These are phyloP conservation scores for Huntiella decipiens DNA, from an alignment of 2,329 filamentous ascomycete species.

Conservation along the genomic window DNA sequence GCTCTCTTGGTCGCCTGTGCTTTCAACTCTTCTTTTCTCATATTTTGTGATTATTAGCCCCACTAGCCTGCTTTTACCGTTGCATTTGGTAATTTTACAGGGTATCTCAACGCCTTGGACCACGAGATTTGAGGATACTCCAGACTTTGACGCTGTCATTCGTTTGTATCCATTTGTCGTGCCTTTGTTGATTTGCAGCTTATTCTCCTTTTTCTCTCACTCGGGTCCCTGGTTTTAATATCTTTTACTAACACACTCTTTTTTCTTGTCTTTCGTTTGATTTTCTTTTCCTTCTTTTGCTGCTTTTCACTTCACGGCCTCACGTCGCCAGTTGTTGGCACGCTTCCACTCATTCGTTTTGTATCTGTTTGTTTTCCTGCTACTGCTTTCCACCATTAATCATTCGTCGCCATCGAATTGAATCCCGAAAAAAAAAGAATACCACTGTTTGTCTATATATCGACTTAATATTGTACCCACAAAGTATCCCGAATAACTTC, in stretches of 20 bases:
- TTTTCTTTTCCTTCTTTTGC: background rate
- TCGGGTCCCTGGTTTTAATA: background rate
- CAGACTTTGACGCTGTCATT: no score
- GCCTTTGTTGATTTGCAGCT: background rate
- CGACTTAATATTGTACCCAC: background rate
- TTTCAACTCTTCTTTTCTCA: no score
- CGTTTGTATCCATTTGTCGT: background rate
- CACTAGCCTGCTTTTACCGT: no score
- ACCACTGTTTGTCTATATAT: background rate
- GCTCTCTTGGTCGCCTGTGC: no score
- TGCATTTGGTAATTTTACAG: no score
- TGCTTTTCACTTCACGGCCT: background rate
- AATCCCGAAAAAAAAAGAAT: background rate
- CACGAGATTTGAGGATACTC: no score
- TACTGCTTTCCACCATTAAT: background rate
- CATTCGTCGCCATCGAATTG: background rate
- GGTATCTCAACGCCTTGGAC: no score
- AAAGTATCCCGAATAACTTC: background rate
- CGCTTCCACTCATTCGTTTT: constrained; percentile 3
- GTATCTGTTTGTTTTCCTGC: constrained; percentile 3
- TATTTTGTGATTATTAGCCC: no score
- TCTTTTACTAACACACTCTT: background rate
- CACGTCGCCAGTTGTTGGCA: constrained; percentile 2
- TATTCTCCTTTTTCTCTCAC: background rate
- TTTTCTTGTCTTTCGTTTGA: constrained; percentile 2